phyloP scores from a whole-genome alignment of 2,329 filamentous ascomycete genomes.

The Meredithiella fracta region DNA sequence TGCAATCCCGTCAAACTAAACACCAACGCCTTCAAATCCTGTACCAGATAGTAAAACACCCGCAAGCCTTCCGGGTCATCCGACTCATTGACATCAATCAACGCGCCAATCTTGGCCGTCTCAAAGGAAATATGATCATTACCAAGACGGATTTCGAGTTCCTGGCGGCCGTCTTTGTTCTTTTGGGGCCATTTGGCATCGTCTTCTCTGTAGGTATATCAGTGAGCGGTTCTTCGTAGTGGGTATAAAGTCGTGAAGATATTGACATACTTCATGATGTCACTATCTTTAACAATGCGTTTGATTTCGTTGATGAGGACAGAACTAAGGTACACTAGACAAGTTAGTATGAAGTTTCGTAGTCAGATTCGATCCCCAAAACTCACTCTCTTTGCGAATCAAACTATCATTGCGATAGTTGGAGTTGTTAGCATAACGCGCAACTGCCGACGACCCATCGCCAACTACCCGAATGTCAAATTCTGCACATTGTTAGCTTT shows the following conservation, averaged over 20 bases:
- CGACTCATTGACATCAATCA: constrained; percentile 92
- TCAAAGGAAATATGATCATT: constrained; percentile 97
- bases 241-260: not conserved
- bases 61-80: constrained; percentile 88
- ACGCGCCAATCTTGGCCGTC: constrained; percentile 95
- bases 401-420: constrained; percentile 98
- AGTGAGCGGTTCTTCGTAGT: not conserved
- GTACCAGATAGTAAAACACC: constrained; percentile 97
- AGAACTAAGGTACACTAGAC: constrained; percentile 82
- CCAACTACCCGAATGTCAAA: constrained; percentile 90
- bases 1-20: constrained; percentile 93
- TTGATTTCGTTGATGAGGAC: constrained; percentile 86
- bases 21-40: constrained; percentile 89
- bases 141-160: constrained; percentile 84
- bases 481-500: constrained; percentile 36
- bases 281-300: constrained; percentile 89
- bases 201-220: constrained; percentile 55
- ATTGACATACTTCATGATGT: constrained; percentile 73
- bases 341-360: not conserved
- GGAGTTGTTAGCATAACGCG: constrained; percentile 96
- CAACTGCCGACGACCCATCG: constrained; percentile 87
- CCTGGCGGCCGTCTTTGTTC: constrained; percentile 96
- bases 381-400: constrained; percentile 96
- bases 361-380: not conserved
- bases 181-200: constrained; percentile 98